Evolutionary conservation across 805 yeast genomes (phyloP).

Genomic region (Tetrapisispora arboricola): DNA sequence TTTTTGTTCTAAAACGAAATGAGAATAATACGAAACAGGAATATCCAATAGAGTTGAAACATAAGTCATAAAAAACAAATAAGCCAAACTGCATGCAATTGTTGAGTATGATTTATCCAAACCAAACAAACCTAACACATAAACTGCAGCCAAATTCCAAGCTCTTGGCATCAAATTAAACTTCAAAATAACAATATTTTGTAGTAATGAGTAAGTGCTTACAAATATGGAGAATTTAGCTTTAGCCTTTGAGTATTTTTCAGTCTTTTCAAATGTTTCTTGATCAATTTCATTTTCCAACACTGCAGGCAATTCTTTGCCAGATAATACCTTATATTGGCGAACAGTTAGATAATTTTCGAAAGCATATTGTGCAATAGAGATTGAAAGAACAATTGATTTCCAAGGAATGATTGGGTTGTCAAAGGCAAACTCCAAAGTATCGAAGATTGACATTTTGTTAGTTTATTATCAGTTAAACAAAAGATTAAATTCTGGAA

Average conservation of each 20-base stretch:
- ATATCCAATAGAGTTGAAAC: constrained; percentile 44
- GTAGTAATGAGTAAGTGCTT: constrained; percentile 40
- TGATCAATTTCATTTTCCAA: constrained; percentile 57
- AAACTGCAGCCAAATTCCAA: constrained; percentile 31
- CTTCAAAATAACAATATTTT: constrained; percentile 49
- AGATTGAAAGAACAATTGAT: constrained; percentile 56
- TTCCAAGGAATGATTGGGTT: constrained; percentile 74
- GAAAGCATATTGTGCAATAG: constrained; percentile 64
- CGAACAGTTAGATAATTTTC: constrained; percentile 66
- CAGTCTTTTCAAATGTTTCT: constrained; percentile 67
- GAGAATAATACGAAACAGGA: constrained; percentile 66
- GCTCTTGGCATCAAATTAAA: constrained; percentile 55
- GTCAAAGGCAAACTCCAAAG: constrained; percentile 43
- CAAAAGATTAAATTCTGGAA: not conserved
- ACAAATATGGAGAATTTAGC: constrained; percentile 54
- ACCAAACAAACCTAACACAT: not conserved
- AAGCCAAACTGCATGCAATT: constrained; percentile 62
- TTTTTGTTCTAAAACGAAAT: constrained; percentile 84
- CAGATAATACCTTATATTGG: constrained; percentile 56
- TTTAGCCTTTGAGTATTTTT: constrained; percentile 71
- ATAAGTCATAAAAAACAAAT: constrained; percentile 41
- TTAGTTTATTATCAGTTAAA: not conserved
- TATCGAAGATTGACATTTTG: constrained; percentile 9
- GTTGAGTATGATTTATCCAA: constrained; percentile 36
- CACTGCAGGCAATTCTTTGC: constrained; percentile 54